Evolutionary conservation across 192 early-diverging fungal species (phyloP).

Genomic region (Coemansia sp.): DNA sequence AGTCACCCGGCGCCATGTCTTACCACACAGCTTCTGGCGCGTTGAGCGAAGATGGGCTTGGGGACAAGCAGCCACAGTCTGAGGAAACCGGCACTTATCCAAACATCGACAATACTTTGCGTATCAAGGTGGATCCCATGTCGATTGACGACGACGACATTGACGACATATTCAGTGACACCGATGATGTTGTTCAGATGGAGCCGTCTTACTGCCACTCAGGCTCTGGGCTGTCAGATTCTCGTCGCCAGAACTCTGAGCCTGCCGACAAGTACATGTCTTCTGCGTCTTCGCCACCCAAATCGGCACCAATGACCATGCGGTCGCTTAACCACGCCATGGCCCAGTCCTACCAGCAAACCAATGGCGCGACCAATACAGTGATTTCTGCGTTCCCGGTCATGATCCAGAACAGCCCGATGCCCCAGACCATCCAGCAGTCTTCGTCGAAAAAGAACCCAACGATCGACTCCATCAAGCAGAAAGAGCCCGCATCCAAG

Average conservation of each 20-base stretch:
- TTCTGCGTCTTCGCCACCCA: constrained; percentile 17
- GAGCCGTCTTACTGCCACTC: constrained; percentile 48
- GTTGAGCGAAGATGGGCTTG: constrained; percentile 18
- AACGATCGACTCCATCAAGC: constrained; percentile 14
- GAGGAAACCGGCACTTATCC: constrained; percentile 8
- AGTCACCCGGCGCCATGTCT: constrained; percentile 29
- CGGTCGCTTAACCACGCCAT: constrained; percentile 43
- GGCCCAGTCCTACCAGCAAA: constrained; percentile 7
- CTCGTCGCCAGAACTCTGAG: background rate
- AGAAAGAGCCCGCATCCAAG: constrained; percentile 18
- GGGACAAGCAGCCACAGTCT: background rate
- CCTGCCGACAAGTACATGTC: constrained; percentile 8
- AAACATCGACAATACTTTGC: constrained; percentile 26
- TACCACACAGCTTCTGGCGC: constrained; percentile 41
- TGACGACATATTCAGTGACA: constrained; percentile 55
- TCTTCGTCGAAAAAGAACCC: background rate
- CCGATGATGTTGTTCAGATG: constrained; percentile 39
- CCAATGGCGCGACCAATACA: background rate
- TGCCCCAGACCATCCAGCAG: constrained; percentile 14
- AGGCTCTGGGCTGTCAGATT: constrained; percentile 35
- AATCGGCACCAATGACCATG: constrained; percentile 36
- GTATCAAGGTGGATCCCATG: constrained; percentile 39
- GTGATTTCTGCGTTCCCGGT: constrained; percentile 45
- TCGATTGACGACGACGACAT: constrained; percentile 30
- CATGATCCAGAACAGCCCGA: constrained; percentile 10